Conservation (phyloP, 257 asterid species). For the Solanum chiquidenum region DNA sequence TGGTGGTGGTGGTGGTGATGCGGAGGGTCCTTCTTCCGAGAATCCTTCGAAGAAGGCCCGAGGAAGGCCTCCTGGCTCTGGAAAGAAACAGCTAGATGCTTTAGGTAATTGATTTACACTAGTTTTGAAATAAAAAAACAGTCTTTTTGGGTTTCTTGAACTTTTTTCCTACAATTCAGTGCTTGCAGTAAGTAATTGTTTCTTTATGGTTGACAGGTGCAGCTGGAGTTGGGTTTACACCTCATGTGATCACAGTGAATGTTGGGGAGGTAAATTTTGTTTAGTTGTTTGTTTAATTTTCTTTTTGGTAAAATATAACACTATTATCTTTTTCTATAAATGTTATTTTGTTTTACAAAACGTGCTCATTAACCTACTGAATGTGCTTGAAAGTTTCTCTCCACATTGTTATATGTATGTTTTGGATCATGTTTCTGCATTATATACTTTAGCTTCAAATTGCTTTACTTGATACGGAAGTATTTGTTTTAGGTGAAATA, state of each 20-base stretch:
- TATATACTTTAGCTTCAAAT: background rate
- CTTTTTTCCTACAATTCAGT: background rate
- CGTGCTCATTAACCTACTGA: background rate
- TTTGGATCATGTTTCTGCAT: background rate
- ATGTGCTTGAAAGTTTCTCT: background rate
- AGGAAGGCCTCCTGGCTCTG: conserved; percentile 50
- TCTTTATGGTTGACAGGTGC: conserved; percentile 18
- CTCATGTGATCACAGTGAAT: conserved; percentile 39
- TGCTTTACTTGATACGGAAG: background rate
- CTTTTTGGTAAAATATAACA: background rate
- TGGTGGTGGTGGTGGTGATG: conserved; percentile 30
- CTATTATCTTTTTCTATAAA: background rate
- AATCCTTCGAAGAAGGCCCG: conserved; percentile 28
- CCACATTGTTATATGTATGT: background rate
- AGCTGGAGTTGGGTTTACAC: conserved; percentile 39
- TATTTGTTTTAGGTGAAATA: background rate
- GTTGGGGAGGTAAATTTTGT: conserved; percentile 35
- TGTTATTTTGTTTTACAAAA: background rate
- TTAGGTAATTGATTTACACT: conserved; percentile 12
- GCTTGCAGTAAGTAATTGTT: background rate
- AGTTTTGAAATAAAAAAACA: background rate
- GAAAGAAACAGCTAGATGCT: conserved; percentile 41
- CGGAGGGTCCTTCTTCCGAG: conserved; percentile 19
- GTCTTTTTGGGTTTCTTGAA: background rate
- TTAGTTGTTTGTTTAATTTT: background rate